Evolutionary conservation across 371 early-diverging fungal species (phyloP).

Genomic region (Smittium culicis): DNA sequence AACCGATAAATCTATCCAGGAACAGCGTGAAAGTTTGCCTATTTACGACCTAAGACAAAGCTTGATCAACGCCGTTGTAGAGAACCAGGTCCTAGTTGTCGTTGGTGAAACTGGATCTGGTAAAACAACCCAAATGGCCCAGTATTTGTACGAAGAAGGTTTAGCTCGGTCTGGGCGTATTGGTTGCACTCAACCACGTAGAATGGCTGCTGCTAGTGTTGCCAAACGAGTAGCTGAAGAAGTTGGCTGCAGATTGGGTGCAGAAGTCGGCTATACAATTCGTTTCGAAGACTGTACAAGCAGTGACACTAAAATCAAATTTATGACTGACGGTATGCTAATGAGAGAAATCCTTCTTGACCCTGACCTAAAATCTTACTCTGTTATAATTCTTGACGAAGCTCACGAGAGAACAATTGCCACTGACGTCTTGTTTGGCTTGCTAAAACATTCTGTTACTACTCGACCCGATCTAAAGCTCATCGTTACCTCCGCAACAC

Average conservation of each 20-base stretch:
- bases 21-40: conserved; percentile 83
- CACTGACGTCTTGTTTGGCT: conserved; percentile 96
- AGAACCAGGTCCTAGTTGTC: conserved; percentile 83
- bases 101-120: conserved; percentile 98
- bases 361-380: conserved; percentile 66
- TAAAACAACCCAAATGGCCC: conserved; percentile 99
- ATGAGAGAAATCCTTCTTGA: conserved; percentile 91
- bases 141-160: conserved; percentile 92
- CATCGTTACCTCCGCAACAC: conserved; percentile 91
- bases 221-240: conserved; percentile 98
- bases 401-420: conserved; percentile 97
- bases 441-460: conserved; percentile 75
- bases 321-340: conserved; percentile 99
- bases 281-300: conserved; percentile 96
- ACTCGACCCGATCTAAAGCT: conserved; percentile 78
- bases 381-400: conserved; percentile 95
- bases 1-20: conserved; percentile 73
- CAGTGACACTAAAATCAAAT: conserved; percentile 88
- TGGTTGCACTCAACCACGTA: conserved; percentile 98
- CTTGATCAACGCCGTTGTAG: conserved; percentile 65
- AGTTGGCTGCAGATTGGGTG: conserved; percentile 85
- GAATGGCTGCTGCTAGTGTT: conserved; percentile 98
- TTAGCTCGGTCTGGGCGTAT: conserved; percentile 72
- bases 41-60: conserved; percentile 65
- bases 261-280: conserved; percentile 96